Percentiles rank a stretch among this genome's conserved stretches.
Conservation (phyloP, 768 basidiomycete species). For the Hygrocybe punicea region DNA sequence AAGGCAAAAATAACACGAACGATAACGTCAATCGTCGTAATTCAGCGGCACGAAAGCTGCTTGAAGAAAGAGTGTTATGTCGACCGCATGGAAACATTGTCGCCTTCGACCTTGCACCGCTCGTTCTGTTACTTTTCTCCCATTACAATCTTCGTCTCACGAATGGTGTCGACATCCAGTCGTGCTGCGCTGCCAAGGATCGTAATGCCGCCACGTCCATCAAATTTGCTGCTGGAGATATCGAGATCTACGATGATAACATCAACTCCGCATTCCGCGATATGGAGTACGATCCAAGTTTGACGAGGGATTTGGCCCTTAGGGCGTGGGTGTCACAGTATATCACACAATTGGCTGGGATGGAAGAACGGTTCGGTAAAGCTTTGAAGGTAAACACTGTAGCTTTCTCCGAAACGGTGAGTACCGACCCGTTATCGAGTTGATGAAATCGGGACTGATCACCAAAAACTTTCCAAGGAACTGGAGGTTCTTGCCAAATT, state of each 20-base stretch:
- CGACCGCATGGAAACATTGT: slow-evolving; percentile 43
- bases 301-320: slow-evolving; percentile 35
- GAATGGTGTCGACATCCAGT: slow-evolving; percentile 58
- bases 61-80: slow-evolving; percentile 46
- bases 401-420: slow-evolving; percentile 35
- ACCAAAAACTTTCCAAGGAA: slow-evolving; percentile 15
- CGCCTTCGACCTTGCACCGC: slow-evolving; percentile 52
- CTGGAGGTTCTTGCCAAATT: slow-evolving; percentile 47
- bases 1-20: slow-evolving; percentile 1
- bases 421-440: slow-evolving; percentile 10
- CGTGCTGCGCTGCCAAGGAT: slow-evolving; percentile 38
- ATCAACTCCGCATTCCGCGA: slow-evolving; percentile 37
- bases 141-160: slow-evolving; percentile 43
- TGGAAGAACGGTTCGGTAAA: slow-evolving; percentile 41
- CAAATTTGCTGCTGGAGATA: slow-evolving; percentile 39
- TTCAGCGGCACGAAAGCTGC: slow-evolving; percentile 23
- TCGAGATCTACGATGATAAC: slow-evolving; percentile 37
- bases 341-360: slow-evolving; percentile 41
- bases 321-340: slow-evolving; percentile 53
- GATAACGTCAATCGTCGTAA: slow-evolving; percentile 9
- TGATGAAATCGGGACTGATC: neutral
- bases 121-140: slow-evolving; percentile 47
- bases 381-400: slow-evolving; percentile 46
- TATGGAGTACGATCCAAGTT: slow-evolving; percentile 8
- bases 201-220: slow-evolving; percentile 45